These are phyloP conservation scores for Russula sp. DNA, from an alignment of 768 basidiomycete genomes.

Conservation along the genomic window DNA sequence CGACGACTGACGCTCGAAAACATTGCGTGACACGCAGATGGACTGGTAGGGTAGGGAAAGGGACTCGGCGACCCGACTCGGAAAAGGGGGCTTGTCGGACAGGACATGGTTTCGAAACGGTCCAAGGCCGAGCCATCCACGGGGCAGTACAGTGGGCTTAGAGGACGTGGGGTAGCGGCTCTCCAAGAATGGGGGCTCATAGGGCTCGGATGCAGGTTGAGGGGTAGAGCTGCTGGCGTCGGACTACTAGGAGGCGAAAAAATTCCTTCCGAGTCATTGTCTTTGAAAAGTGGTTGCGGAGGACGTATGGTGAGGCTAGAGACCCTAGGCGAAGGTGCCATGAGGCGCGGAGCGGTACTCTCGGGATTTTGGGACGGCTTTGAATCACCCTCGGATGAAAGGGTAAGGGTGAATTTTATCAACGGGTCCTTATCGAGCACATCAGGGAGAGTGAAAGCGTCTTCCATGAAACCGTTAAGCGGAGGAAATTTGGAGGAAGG, in stretches of 20 bases:
- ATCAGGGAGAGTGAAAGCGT: not conserved
- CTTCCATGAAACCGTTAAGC: not conserved
- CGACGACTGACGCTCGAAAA: not conserved
- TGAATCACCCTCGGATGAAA: not conserved
- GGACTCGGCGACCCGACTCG: not conserved
- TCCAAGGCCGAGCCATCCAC: not conserved
- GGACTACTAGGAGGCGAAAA: constrained; percentile 5
- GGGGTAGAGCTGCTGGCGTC: constrained; percentile 2
- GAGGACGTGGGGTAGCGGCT: not conserved
- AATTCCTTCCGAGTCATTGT: not conserved
- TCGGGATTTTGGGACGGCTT: not conserved
- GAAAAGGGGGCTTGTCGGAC: constrained; percentile 17
- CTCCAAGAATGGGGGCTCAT: constrained; percentile 5
- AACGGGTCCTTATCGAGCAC: not conserved
- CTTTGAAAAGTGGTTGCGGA: constrained; percentile 1
- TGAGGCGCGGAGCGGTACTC: not conserved
- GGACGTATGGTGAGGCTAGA: not conserved
- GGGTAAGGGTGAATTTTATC: not conserved
- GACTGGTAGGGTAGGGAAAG: not conserved
- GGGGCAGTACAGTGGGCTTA: not conserved
- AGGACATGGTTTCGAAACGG: constrained; percentile 9
- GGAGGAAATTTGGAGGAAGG: not conserved
- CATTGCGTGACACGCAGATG: constrained; percentile 7
- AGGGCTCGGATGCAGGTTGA: constrained; percentile 1
- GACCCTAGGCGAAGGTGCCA: constrained; percentile 3